Percentiles rank a stretch among this genome's conserved stretches.
phyloP scores from a whole-genome alignment of 495 filamentous ascomycete genomes.

The Penicillium argentinense region DNA sequence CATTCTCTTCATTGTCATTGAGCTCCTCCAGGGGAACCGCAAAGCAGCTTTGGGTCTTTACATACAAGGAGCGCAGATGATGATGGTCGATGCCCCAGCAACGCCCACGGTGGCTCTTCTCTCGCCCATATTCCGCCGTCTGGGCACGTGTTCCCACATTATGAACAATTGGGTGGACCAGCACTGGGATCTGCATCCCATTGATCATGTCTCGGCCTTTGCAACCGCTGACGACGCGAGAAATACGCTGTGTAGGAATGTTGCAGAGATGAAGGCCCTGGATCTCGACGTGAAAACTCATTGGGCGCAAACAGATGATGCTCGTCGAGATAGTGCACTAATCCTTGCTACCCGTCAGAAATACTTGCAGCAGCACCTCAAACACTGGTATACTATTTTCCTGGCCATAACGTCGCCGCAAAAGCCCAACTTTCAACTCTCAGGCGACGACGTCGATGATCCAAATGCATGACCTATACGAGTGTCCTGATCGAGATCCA shows the following conservation, averaged over 20 bases:
- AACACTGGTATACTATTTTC: conserved; percentile 14
- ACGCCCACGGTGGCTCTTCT: conserved; percentile 4
- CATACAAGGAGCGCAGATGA: conserved; percentile 33
- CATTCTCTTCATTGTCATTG: conserved; percentile 55
- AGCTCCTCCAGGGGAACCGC: conserved; percentile 50
- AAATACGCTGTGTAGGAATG: conserved; percentile 16
- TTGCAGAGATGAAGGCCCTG: conserved; percentile 18
- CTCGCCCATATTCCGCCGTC: conserved; percentile 16
- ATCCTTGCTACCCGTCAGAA: conserved; percentile 3
- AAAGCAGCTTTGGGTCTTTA: conserved; percentile 42
- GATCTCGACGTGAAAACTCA: conserved; percentile 10
- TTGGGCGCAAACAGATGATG: not conserved
- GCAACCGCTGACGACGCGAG: conserved; percentile 15
- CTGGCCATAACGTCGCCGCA: not conserved
- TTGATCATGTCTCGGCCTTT: not conserved
- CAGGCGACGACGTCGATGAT: not conserved
- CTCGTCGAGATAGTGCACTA: not conserved
- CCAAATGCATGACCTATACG: conserved; percentile 19
- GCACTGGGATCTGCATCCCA: not conserved
- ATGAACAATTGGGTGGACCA: not conserved
- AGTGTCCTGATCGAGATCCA: conserved; percentile 19
- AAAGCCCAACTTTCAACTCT: not conserved
- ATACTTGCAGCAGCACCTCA: conserved; percentile 3
- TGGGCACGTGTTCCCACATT: conserved; percentile 15
- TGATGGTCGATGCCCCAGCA: conserved; percentile 10